Evolutionary conservation across 176 grass and related monocot genomes (phyloP).

Genomic region (Microstegium vimineum): DNA sequence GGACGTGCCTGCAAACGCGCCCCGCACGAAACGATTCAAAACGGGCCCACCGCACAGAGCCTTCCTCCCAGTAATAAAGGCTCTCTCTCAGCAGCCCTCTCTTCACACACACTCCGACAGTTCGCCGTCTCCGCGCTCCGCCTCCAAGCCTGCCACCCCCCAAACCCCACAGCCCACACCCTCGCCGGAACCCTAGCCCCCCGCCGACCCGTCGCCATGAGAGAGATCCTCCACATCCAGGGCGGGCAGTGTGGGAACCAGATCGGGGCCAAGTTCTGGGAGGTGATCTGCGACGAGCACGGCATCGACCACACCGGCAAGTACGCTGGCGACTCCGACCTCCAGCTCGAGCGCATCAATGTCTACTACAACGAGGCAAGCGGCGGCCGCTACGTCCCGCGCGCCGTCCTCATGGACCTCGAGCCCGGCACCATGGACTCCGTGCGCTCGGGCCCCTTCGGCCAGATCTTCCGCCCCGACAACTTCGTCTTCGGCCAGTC

Average conservation of each 20-base stretch:
- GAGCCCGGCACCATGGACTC: slow-evolving; percentile 97
- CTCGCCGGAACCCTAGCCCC: not conserved
- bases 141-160: no score
- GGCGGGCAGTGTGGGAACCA: slow-evolving; percentile 96
- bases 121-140: not conserved
- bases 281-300: slow-evolving; percentile 95
- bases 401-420: slow-evolving; percentile 94
- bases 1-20: not conserved
- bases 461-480: slow-evolving; percentile 89
- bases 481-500: slow-evolving; percentile 98
- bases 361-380: slow-evolving; percentile 99
- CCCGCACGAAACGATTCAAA: not conserved
- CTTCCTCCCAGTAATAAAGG: not conserved
- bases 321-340: slow-evolving; percentile 74
- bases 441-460: slow-evolving; percentile 57
- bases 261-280: slow-evolving; percentile 96
- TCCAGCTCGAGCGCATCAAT: slow-evolving; percentile 92
- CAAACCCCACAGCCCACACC: not conserved
- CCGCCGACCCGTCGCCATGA: slow-evolving; percentile 42
- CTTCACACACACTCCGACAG: not conserved
- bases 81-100: not conserved
- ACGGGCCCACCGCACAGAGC: not conserved
- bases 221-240: slow-evolving; percentile 93
- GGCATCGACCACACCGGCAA: slow-evolving; percentile 79
- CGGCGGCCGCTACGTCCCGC: slow-evolving; percentile 69